Percentiles rank a stretch among this genome's conserved stretches.
Conservation (phyloP, 306 rosid genomes). For the Echinosophora koreensis region DNA sequence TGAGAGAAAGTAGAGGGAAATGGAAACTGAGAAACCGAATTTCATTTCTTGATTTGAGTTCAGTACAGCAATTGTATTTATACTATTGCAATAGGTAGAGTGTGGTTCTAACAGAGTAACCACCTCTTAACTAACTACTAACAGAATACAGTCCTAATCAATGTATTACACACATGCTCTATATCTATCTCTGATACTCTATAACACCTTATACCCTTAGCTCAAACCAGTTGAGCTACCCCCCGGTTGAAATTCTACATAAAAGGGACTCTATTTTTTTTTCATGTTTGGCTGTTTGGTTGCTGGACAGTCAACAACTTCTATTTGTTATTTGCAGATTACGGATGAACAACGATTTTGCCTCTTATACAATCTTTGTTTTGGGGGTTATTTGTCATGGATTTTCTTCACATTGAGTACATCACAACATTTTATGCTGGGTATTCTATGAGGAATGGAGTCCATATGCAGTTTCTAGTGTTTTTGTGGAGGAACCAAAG, state of each 20-base stretch:
- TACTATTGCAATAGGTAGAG: too few species aligned
- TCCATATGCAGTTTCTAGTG: neutral
- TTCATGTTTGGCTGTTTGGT: neutral
- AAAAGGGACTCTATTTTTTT: neutral
- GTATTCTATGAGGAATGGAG: constrained; percentile 21
- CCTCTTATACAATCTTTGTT: neutral
- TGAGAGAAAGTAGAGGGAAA: too few species aligned
- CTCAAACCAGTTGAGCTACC: too few species aligned
- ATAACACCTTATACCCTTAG: too few species aligned
- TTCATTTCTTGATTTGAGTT: too few species aligned
- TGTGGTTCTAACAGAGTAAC: too few species aligned
- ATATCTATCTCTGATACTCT: too few species aligned
- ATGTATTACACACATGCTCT: too few species aligned
- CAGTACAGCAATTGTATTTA: too few species aligned
- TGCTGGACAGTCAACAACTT: constrained; percentile 24
- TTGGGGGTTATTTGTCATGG: neutral
- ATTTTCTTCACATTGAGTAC: constrained; percentile 13
- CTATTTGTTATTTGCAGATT: neutral
- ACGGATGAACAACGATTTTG: constrained; percentile 7
- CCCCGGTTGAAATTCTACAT: neutral
- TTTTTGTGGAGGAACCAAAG: constrained; percentile 18
- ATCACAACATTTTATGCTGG: constrained; percentile 1
- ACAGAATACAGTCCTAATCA: too few species aligned
- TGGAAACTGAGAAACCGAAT: too few species aligned
- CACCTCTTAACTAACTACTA: too few species aligned